Conservation (phyloP, 345 rosid genomes). For the Dipteronia dyeriana region DNA sequence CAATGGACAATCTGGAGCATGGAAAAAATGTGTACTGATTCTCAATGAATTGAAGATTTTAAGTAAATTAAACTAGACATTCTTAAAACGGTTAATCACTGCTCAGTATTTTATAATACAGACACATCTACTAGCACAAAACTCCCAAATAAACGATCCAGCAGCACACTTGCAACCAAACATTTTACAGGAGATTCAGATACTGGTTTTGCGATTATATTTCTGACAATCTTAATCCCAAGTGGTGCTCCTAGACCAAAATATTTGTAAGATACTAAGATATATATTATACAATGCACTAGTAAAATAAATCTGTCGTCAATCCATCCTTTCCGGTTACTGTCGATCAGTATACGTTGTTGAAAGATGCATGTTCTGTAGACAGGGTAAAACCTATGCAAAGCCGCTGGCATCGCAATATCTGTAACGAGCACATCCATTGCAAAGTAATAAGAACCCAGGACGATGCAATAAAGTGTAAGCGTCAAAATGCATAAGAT, state of each 20-base stretch:
- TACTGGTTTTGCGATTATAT: neutral
- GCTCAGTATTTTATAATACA: neutral
- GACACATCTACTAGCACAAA: neutral
- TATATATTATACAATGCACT: slow-evolving; percentile 12
- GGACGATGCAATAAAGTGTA: neutral
- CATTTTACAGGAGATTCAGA: neutral
- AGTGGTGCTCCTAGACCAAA: neutral
- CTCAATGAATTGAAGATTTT: no score
- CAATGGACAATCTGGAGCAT: no score
- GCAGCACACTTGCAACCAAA: neutral
- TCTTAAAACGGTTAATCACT: neutral
- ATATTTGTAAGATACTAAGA: neutral
- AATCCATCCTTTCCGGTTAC: neutral
- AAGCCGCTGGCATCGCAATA: neutral
- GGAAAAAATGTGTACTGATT: no score
- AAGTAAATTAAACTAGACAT: neutral
- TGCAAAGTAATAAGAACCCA: neutral
- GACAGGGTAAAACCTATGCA: neutral
- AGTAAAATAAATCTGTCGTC: neutral
- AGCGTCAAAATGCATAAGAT: neutral
- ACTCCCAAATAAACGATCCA: neutral
- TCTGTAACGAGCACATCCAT: slow-evolving; percentile 8
- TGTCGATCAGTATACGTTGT: neutral
- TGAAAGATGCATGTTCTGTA: neutral
- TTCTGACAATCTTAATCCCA: neutral